These are phyloP conservation scores for Chytridiales sp. DNA, from an alignment of 371 early-diverging fungal genomes.

Conservation along the genomic window DNA sequence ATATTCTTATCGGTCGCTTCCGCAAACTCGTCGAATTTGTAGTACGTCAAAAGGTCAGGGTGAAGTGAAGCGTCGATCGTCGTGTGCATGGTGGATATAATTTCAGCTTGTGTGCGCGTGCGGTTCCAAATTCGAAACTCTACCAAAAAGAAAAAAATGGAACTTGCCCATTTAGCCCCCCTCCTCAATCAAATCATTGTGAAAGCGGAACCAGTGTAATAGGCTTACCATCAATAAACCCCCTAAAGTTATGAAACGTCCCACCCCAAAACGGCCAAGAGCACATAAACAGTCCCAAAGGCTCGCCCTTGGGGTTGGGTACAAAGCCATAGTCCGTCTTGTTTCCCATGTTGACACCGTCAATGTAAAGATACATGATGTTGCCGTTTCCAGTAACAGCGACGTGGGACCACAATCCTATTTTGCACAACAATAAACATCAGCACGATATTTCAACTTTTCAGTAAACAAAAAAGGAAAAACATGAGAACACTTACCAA, in stretches of 20 bases:
- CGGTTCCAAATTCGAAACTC: constrained; percentile 16
- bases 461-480: neutral
- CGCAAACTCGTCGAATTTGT: constrained; percentile 12
- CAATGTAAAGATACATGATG: constrained; percentile 6
- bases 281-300: constrained; percentile 13
- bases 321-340: constrained; percentile 4
- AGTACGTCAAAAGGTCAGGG: constrained; percentile 11
- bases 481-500: neutral
- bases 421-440: too few relatives aligned
- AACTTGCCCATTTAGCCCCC: too few relatives aligned
- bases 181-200: too few relatives aligned
- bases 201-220: too few relatives aligned
- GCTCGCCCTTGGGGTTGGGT: neutral
- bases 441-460: too few relatives aligned
- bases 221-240: constrained; percentile 16
- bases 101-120: constrained; percentile 8
- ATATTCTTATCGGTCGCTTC: constrained; percentile 1
- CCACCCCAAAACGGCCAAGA: constrained; percentile 17
- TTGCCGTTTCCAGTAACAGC: constrained; percentile 5
- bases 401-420: constrained; percentile 14
- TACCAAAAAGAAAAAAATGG: too few relatives aligned
- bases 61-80: neutral
- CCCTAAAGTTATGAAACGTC: constrained; percentile 4
- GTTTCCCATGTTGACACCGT: neutral
- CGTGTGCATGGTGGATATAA: constrained; percentile 9